phyloP scores from a whole-genome alignment of 2,329 filamentous ascomycete genomes.

The Alternaria metachromatica region DNA sequence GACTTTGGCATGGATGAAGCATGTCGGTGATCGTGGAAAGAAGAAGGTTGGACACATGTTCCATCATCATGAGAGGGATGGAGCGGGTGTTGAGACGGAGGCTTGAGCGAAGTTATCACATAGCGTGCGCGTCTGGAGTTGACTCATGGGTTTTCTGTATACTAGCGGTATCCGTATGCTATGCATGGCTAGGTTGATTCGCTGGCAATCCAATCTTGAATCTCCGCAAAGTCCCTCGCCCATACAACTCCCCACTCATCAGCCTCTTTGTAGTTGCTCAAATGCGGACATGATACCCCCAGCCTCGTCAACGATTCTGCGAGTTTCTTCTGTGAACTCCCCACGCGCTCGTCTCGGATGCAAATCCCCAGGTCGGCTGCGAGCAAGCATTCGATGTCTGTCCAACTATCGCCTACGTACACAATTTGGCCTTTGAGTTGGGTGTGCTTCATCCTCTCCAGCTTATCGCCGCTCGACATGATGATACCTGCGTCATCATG shows the following conservation, averaged over 20 bases:
- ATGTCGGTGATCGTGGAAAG: conserved; percentile 62
- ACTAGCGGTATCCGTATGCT: too few relatives aligned
- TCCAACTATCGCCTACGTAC: conserved; percentile 58
- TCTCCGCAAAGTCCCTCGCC: conserved; percentile 26
- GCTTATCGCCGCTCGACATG: conserved; percentile 52
- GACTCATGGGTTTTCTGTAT: too few relatives aligned
- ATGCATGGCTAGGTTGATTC: too few relatives aligned
- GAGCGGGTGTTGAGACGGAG: conserved; percentile 71
- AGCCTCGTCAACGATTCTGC: conserved; percentile 43
- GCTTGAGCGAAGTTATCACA: conserved; percentile 52
- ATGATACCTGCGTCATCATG: conserved; percentile 24
- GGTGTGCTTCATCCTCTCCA: conserved; percentile 31
- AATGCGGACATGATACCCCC: conserved; percentile 29
- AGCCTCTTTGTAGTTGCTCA: conserved; percentile 19
- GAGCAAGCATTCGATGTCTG: conserved; percentile 56
- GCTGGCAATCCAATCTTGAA: conserved; percentile 11
- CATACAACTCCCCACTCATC: conserved; percentile 32
- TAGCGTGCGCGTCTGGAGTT: conserved; percentile 12
- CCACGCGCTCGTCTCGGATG: conserved; percentile 49
- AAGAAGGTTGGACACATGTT: conserved; percentile 57
- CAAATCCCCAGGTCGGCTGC: conserved; percentile 57
- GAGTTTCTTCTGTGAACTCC: conserved; percentile 43
- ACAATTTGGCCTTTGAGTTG: conserved; percentile 31
- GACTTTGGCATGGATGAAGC: conserved; percentile 65
- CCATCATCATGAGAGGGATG: conserved; percentile 62